These are phyloP conservation scores for Albifimbria verrucaria DNA, from an alignment of 2,329 filamentous ascomycete species.

Conservation along the genomic window DNA sequence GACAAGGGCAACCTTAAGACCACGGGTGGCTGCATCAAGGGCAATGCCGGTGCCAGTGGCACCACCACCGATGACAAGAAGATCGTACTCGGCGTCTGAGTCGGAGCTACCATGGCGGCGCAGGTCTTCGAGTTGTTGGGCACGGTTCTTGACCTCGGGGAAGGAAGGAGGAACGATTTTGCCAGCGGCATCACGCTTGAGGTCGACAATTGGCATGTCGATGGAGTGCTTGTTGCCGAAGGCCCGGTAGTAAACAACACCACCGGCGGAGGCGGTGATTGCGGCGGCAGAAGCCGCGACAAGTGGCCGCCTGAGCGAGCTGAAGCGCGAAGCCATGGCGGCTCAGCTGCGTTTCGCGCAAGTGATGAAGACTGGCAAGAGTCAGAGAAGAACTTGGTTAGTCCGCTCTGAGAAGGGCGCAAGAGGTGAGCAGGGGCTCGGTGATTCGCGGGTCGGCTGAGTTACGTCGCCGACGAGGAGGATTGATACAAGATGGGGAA, in stretches of 20 bases:
- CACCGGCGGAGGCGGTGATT: slow-evolving; percentile 23
- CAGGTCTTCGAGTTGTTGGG: slow-evolving; percentile 38
- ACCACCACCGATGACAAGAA: slow-evolving; percentile 75
- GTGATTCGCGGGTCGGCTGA: too few species aligned
- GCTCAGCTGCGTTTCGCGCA: neutral
- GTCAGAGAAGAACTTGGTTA: slow-evolving; percentile 1
- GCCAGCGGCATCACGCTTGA: slow-evolving; percentile 32
- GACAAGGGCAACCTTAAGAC: slow-evolving; percentile 75
- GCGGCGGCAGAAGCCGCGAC: slow-evolving; percentile 26
- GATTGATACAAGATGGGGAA: neutral
- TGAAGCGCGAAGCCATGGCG: slow-evolving; percentile 32
- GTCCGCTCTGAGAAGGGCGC: too few species aligned
- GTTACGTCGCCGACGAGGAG: neutral
- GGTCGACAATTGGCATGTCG: slow-evolving; percentile 28
- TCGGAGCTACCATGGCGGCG: slow-evolving; percentile 28
- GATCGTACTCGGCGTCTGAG: slow-evolving; percentile 62
- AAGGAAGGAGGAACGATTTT: slow-evolving; percentile 36
- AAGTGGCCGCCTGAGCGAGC: slow-evolving; percentile 31
- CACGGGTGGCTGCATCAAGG: slow-evolving; percentile 74
- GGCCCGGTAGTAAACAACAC: slow-evolving; percentile 24
- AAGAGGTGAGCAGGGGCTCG: too few species aligned
- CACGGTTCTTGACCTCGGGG: slow-evolving; percentile 28
- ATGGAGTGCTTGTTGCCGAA: slow-evolving; percentile 25
- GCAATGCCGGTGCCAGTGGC: slow-evolving; percentile 79
- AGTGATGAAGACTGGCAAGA: neutral